Conservation (phyloP, 345 rosid genomes). For the Bruguiera parviflora region DNA sequence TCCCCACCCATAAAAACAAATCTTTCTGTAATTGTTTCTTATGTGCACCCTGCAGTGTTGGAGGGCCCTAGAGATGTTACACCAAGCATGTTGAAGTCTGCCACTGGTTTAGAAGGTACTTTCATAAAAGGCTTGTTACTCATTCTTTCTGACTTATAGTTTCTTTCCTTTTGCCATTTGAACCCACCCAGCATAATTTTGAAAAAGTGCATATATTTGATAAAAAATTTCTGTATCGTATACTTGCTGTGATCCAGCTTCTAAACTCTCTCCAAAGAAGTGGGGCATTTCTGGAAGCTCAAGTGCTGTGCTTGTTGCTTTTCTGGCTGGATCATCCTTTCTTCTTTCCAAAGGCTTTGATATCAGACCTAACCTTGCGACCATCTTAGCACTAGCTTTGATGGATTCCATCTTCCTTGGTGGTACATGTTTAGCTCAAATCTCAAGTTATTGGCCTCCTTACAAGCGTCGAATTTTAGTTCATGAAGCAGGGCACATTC, state of each 20-base stretch:
- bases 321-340: slow-evolving; percentile 62
- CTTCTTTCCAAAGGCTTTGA: slow-evolving; percentile 78
- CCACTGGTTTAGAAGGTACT: slow-evolving; percentile 84
- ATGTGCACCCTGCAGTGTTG: slow-evolving; percentile 43
- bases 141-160: not conserved
- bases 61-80: slow-evolving; percentile 85
- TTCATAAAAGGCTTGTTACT: not conserved
- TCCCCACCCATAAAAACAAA: not conserved
- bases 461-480: slow-evolving; percentile 72
- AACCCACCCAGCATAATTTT: not conserved
- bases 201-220: not conserved
- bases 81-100: slow-evolving; percentile 64
- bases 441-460: slow-evolving; percentile 95
- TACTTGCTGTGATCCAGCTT: slow-evolving; percentile 31
- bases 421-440: slow-evolving; percentile 77
- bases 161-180: not conserved
- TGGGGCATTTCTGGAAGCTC: slow-evolving; percentile 80
- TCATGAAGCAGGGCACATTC: slow-evolving; percentile 96
- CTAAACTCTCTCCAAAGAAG: slow-evolving; percentile 77
- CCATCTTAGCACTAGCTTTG: slow-evolving; percentile 57
- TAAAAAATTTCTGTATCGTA: not conserved
- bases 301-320: slow-evolving; percentile 47
- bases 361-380: slow-evolving; percentile 66
- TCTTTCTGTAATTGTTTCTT: not conserved
- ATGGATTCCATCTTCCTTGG: slow-evolving; percentile 75